Percentiles rank a stretch among this genome's conserved stretches.
These are phyloP conservation scores for Solanum hybrid DNA, from an alignment of 305 asterid species.

Conservation along the genomic window DNA sequence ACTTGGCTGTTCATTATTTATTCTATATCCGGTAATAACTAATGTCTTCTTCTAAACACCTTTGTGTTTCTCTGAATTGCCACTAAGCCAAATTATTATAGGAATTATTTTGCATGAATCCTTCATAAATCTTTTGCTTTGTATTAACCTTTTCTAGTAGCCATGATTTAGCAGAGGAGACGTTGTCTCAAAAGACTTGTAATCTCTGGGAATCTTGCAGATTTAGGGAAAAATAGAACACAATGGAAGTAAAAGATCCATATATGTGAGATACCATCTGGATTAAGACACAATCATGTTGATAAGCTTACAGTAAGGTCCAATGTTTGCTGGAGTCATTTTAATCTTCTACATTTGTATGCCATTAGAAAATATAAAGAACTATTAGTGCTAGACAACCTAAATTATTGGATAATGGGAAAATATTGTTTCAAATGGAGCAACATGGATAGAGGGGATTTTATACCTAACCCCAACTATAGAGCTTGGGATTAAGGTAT, in stretches of 20 bases:
- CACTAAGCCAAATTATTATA: not conserved
- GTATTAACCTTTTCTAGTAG: not conserved
- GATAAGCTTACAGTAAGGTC: not conserved
- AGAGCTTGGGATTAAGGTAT: not conserved
- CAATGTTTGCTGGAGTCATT: not conserved
- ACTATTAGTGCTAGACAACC: not conserved
- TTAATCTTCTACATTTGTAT: not conserved
- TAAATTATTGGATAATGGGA: not conserved
- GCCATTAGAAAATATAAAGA: not conserved
- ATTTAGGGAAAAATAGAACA: not conserved
- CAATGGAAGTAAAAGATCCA: not conserved
- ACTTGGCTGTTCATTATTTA: slow-evolving; percentile 85
- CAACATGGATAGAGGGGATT: not conserved
- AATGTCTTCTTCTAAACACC: not conserved
- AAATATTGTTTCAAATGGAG: not conserved
- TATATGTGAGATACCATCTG: not conserved
- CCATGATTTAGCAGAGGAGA: not conserved
- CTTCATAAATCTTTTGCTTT: not conserved
- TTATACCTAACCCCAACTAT: not conserved
- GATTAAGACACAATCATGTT: not conserved
- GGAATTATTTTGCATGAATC: not conserved
- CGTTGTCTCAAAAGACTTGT: not conserved
- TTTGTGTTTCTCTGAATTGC: not conserved
- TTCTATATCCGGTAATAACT: slow-evolving; percentile 73
- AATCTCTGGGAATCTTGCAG: not conserved